Evolutionary conservation across 1,284 basidiomycete genomes (phyloP).

Genomic region (Salmacisia buchloeana): DNA sequence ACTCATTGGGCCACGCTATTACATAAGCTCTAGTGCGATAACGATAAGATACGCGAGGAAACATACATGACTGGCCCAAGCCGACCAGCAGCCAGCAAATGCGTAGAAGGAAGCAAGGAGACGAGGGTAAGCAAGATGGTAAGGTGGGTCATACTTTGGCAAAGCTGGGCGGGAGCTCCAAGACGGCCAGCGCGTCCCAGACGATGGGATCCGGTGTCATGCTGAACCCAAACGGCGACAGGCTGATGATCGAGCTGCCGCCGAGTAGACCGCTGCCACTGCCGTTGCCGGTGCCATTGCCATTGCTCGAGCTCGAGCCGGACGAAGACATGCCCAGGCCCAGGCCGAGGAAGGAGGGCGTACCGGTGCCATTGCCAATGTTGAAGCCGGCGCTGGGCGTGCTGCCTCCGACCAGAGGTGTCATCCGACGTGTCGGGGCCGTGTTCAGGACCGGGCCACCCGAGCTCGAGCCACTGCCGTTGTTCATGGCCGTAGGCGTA

Average conservation of each 20-base stretch:
- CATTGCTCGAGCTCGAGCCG: background rate
- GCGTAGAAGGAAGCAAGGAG: background rate
- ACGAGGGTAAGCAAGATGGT: too few species aligned
- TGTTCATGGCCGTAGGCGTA: too few species aligned
- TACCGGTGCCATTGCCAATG: background rate
- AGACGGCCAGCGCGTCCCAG: background rate
- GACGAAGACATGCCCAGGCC: background rate
- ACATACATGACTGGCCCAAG: too few species aligned
- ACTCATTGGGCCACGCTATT: too few species aligned
- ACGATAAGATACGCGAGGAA: too few species aligned
- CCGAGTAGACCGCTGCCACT: background rate
- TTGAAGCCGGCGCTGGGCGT: background rate
- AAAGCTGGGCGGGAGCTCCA: slow-evolving; percentile 4
- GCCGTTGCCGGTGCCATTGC: background rate
- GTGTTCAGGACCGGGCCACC: background rate
- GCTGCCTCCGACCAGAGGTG: background rate
- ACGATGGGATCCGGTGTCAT: slow-evolving; percentile 7
- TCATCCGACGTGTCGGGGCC: background rate
- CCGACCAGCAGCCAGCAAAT: background rate
- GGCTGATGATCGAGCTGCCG: slow-evolving; percentile 1
- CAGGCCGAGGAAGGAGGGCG: background rate
- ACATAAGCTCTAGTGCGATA: too few species aligned
- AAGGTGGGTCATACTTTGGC: background rate
- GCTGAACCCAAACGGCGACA: slow-evolving; percentile 8
- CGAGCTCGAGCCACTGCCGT: too few species aligned